Conservation (phyloP, 331 rosid species). For the Quercus tomentella region DNA sequence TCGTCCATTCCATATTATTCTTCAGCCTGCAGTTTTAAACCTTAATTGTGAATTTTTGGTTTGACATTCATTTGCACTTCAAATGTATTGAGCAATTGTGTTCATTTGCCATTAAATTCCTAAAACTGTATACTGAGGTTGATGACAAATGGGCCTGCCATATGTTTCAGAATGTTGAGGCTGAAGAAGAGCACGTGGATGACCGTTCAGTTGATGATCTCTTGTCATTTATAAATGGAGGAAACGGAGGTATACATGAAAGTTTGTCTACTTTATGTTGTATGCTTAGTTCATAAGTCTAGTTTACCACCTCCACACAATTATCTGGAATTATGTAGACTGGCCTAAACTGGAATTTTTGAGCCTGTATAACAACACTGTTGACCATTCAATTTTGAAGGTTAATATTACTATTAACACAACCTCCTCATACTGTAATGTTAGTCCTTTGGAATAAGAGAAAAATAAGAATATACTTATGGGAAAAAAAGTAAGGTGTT, state of each 20-base stretch:
- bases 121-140: conserved; percentile 6
- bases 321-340: not conserved
- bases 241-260: conserved; percentile 53
- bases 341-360: not conserved
- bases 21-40: conserved; percentile 22
- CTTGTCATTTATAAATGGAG: conserved; percentile 89
- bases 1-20: conserved; percentile 8
- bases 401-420: not conserved
- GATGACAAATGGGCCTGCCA: conserved; percentile 1
- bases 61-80: conserved; percentile 31
- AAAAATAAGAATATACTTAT: not conserved
- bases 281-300: not conserved
- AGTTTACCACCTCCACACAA: not conserved
- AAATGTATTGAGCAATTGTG: conserved; percentile 1
- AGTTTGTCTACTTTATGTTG: not conserved
- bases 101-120: conserved; percentile 8
- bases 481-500: not conserved
- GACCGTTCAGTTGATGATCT: conserved; percentile 97
- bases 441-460: not conserved
- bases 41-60: conserved; percentile 27
- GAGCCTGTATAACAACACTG: not conserved
- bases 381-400: not conserved
- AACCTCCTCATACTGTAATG: not conserved
- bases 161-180: conserved; percentile 72
- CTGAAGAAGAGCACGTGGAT: conserved; percentile 74